Evolutionary conservation across 345 rosid species (phyloP).

Genomic region (Bruguiera parviflora): DNA sequence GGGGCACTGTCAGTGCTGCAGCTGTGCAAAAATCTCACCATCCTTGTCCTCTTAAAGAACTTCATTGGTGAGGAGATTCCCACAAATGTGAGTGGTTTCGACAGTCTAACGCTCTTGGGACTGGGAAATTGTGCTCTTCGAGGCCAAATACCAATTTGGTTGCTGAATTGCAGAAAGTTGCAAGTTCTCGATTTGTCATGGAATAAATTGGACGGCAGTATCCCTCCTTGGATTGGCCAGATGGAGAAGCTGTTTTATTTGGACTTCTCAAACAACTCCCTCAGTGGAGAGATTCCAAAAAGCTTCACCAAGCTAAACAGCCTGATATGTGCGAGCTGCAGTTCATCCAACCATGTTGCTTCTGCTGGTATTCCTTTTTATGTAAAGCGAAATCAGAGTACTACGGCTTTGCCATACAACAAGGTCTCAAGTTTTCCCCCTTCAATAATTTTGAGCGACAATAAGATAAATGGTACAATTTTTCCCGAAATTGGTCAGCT

Average conservation of each 20-base stretch:
- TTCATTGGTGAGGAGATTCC: conserved; percentile 74
- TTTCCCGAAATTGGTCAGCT: conserved; percentile 61
- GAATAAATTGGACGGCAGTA: conserved; percentile 64
- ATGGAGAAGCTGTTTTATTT: conserved; percentile 82
- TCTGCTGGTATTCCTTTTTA: conserved; percentile 74
- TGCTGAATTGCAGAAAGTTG: conserved; percentile 62
- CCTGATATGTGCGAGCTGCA: conserved; percentile 46
- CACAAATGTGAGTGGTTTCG: conserved; percentile 46
- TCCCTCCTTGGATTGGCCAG: conserved; percentile 82
- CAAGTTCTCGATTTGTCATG: conserved; percentile 89
- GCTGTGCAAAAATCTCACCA: conserved; percentile 68
- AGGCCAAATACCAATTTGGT: conserved; percentile 77
- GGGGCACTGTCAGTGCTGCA: conserved; percentile 62
- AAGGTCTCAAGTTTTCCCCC: conserved; percentile 89
- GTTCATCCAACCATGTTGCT: conserved; percentile 30
- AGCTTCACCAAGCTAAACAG: conserved; percentile 60
- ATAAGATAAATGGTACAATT: conserved; percentile 60
- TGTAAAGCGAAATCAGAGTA: conserved; percentile 69
- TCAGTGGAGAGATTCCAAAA: conserved; percentile 72
- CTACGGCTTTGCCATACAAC: conserved; percentile 65
- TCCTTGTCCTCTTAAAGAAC: conserved; percentile 77
- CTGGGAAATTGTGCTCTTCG: conserved; percentile 84
- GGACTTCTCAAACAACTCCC: conserved; percentile 87
- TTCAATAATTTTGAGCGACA: conserved; percentile 58
- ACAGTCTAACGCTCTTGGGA: conserved; percentile 54